Conservation (phyloP, 805 yeast species). For the Ogataea trehaloabstinens region DNA sequence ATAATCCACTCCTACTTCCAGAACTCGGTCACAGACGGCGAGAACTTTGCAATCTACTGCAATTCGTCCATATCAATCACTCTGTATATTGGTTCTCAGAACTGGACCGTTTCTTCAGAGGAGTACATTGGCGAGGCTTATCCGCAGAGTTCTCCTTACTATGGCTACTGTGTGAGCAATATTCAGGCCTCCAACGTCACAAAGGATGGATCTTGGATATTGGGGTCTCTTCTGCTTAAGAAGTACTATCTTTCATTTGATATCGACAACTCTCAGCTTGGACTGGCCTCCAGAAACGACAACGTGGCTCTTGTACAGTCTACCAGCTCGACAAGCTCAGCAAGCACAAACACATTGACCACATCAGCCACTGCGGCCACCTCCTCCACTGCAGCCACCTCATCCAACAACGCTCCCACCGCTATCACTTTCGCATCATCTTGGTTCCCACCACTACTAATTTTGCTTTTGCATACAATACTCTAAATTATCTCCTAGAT, state of each 20-base stretch:
- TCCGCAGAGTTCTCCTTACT: slow-evolving; percentile 31
- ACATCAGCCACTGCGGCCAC: neutral
- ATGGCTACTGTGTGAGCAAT: slow-evolving; percentile 61
- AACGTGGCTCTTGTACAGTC: slow-evolving; percentile 19
- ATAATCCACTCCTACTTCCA: slow-evolving; percentile 51
- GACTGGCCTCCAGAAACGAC: slow-evolving; percentile 47
- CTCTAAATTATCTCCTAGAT: too few relatives aligned
- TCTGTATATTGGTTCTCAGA: slow-evolving; percentile 42
- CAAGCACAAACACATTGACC: neutral
- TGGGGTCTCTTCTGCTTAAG: slow-evolving; percentile 62
- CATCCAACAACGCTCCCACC: neutral
- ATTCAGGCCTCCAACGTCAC: slow-evolving; percentile 53
- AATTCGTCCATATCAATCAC: slow-evolving; percentile 41
- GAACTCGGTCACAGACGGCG: slow-evolving; percentile 54
- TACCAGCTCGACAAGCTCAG: slow-evolving; percentile 4
- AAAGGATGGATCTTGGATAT: slow-evolving; percentile 49
- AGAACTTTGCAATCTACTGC: slow-evolving; percentile 61
- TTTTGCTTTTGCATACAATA: neutral
- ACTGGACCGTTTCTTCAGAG: slow-evolving; percentile 42
- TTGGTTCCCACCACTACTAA: neutral
- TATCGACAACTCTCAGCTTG: slow-evolving; percentile 45
- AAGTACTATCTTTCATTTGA: slow-evolving; percentile 58
- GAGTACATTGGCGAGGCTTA: slow-evolving; percentile 52
- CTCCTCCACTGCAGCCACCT: neutral
- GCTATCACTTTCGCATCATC: neutral